These are phyloP conservation scores for Oryza brachyantha DNA, from an alignment of 176 grass and related monocot genomes.

Conservation along the genomic window DNA sequence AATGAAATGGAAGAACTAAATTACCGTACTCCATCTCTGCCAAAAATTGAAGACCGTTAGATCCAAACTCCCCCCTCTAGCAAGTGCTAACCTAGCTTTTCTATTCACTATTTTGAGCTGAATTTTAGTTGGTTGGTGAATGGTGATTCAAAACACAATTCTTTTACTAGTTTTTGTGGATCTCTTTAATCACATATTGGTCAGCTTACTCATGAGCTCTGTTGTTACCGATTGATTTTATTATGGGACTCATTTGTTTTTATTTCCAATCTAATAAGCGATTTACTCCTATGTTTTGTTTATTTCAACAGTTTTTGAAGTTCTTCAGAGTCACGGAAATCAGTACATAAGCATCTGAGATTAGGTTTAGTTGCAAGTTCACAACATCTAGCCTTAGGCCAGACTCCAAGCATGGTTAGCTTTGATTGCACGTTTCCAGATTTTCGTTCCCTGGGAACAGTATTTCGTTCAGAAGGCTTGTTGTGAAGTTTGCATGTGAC, in stretches of 20 bases:
- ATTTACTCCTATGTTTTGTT: not conserved
- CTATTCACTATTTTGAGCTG: not conserved
- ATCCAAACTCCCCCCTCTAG: not conserved
- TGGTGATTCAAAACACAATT: conserved; percentile 13
- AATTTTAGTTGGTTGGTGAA: conserved; percentile 6
- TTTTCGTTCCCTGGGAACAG: not conserved
- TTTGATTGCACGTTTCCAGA: not conserved
- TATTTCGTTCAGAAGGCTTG: not conserved
- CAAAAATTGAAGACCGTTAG: not conserved
- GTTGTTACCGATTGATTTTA: conserved; percentile 8
- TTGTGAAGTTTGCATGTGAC: not conserved
- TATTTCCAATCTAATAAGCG: not conserved
- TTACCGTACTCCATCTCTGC: not conserved
- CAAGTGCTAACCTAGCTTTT: not conserved
- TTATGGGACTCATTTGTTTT: not conserved
- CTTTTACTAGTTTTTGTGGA: not conserved
- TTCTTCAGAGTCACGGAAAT: not conserved
- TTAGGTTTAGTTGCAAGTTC: not conserved
- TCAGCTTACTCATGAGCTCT: not conserved
- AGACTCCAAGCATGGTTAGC: not conserved
- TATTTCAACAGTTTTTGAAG: conserved; percentile 26
- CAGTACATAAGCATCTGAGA: conserved; percentile 10
- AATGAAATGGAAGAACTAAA: not conserved
- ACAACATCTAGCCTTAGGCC: not conserved
- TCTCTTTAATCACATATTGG: not conserved